Evolutionary conservation across 2,329 filamentous ascomycete genomes (phyloP).

Genomic region (Calonectria leucothoes): DNA sequence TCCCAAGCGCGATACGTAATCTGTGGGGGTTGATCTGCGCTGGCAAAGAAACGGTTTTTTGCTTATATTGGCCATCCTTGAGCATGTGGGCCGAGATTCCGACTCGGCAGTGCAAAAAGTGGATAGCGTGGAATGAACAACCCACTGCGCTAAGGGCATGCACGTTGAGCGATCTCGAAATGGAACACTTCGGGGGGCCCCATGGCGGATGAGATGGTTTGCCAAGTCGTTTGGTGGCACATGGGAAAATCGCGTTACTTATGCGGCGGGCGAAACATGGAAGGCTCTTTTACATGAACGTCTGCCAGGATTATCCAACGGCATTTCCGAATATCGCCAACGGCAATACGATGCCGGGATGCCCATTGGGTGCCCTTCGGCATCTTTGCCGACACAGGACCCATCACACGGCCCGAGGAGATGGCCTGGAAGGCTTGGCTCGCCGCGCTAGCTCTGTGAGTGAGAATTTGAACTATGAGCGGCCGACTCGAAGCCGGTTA

Average conservation of each 20-base stretch:
- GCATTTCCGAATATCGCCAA: background rate
- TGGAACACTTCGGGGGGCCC: background rate
- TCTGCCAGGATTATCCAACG: background rate
- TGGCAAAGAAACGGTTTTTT: background rate
- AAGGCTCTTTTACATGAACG: background rate
- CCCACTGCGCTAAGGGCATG: background rate
- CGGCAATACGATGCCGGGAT: background rate
- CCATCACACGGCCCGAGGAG: background rate
- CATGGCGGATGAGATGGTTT: background rate
- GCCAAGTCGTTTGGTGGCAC: background rate
- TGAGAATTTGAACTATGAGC: background rate
- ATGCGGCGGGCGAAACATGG: background rate
- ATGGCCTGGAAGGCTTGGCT: background rate
- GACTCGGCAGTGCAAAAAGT: background rate
- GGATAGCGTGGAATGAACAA: background rate
- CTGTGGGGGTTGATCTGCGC: background rate
- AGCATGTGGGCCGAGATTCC: conserved; percentile 7
- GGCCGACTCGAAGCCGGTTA: background rate
- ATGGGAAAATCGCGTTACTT: background rate
- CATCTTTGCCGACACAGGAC: background rate
- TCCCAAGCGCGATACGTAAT: background rate
- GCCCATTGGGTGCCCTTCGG: background rate
- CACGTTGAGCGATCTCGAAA: background rate
- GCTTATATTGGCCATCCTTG: background rate
- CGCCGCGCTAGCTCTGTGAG: background rate